A percentile compares a stretch with the other conserved stretches of the same genome.
Evolutionary conservation across 108 stramenopile species (phyloP).

Genomic region (Nitzschia putrida): DNA sequence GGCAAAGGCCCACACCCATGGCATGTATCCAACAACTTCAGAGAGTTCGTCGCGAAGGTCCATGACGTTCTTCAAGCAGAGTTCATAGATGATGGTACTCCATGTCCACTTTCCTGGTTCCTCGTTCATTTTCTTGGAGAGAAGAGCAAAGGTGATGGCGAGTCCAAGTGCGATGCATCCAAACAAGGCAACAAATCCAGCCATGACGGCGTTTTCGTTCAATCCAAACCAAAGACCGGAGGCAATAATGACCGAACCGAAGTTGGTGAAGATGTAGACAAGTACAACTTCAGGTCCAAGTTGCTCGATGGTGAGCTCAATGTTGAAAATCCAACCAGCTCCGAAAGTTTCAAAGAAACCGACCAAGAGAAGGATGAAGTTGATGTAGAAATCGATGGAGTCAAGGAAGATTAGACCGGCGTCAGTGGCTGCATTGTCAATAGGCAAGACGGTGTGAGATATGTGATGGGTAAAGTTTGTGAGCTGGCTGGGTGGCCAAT

Average conservation of each 20-base stretch:
- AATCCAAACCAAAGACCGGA: conserved; percentile 51
- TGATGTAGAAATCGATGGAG: conserved; percentile 64
- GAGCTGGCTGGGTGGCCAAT: not conserved
- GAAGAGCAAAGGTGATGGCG: conserved; percentile 31
- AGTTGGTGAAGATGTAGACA: conserved; percentile 47
- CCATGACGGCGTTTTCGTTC: conserved; percentile 30
- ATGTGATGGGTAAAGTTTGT: not conserved
- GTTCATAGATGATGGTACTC: conserved; percentile 44
- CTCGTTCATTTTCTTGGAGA: conserved; percentile 33
- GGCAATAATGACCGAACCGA: conserved; percentile 48
- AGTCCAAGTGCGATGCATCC: conserved; percentile 34
- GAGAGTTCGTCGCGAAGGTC: conserved; percentile 41
- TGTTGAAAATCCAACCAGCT: conserved; percentile 63
- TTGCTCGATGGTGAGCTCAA: conserved; percentile 37
- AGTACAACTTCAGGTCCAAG: conserved; percentile 42
- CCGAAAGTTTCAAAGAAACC: conserved; percentile 60
- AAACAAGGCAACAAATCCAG: conserved; percentile 48
- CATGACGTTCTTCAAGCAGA: conserved; percentile 47
- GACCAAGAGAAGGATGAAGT: conserved; percentile 63
- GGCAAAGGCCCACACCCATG: conserved; percentile 51
- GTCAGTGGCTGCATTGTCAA: conserved; percentile 40
- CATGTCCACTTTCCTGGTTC: conserved; percentile 36
- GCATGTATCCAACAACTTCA: conserved; percentile 49
- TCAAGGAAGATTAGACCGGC: conserved; percentile 64
- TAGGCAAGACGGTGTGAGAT: conserved; percentile 26